Evolutionary conservation across 2,329 filamentous ascomycete species (phyloP), one percentile per base, ranked within the genome.

Genomic region (Ceratocystis papillata): DNA sequence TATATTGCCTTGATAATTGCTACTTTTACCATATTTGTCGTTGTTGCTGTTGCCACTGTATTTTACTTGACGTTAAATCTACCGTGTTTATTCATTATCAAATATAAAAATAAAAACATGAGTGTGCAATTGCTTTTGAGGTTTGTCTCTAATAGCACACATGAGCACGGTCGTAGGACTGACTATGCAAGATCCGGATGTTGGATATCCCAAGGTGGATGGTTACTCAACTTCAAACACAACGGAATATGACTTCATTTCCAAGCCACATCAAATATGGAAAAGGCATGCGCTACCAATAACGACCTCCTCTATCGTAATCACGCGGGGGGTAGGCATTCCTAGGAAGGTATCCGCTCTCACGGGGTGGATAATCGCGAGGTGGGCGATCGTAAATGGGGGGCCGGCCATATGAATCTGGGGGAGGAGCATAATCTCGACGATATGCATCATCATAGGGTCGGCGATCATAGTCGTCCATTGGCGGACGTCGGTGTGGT

Each of bases 391-490:
- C 85, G 2, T 81, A 79, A 33, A 75, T 76, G 55, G 82, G 79
- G 57, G 80, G 81, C 69, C 81, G 83, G 70, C 76, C 78, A 71
- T 87, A 87, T 61, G 83, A 82, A 67, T 86, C 84, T 22, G 74
- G 77, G 61, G 85, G 81, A 65, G 37, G 37, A 15, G 12, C 37
- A 41, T 87, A 82, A 73, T 88, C 83, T 70, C 86, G 79, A 70
- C 85, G 82, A 77, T 93, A 94, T 37, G 87, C 87, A 71, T 94
- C 90, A 67, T 91, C 88, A 72, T 88, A 89, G 67, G 87, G 79
- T 70, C 82, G 80, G 69, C 87, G 80, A 65, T 78, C 78, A 68
- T 96, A 94, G 73, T 96, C 91, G 69, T 92, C 87, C 69, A 88
- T 80, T 57, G 88, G 86, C 25, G 87, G 87, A 70, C 89, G 88